These are phyloP conservation scores for Funneliformis caledonium DNA, from an alignment of 371 early-diverging fungal genomes.

Conservation along the genomic window DNA sequence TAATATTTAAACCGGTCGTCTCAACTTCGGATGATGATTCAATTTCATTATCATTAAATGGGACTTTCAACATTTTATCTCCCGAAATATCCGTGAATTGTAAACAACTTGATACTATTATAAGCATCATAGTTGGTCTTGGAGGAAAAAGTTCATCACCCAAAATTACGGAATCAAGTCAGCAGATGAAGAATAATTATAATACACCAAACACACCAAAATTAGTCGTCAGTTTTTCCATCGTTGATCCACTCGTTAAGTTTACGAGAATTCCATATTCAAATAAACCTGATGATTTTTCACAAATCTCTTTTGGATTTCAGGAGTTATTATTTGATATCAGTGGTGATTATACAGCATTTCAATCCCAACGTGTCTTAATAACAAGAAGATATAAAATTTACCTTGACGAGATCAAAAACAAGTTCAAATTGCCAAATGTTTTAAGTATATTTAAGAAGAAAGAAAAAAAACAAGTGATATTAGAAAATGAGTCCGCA, in stretches of 20 bases:
- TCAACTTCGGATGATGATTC: conserved; percentile 13
- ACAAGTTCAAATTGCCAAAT: too few relatives aligned
- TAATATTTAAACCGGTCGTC: neutral
- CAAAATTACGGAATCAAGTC: neutral
- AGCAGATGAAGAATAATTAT: neutral
- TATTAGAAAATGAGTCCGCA: neutral
- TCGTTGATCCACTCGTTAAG: conserved; percentile 7
- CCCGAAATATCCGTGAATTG: neutral
- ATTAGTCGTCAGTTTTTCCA: neutral
- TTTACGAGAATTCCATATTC: neutral
- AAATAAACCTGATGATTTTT: neutral
- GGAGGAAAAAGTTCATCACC: neutral
- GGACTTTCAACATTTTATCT: conserved; percentile 7
- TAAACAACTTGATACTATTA: conserved; percentile 4
- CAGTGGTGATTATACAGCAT: conserved; percentile 35
- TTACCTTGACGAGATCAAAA: too few relatives aligned
- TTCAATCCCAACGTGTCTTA: conserved; percentile 6
- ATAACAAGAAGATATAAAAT: conserved; percentile 22
- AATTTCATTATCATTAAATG: conserved; percentile 26
- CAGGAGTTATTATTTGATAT: conserved; percentile 29
- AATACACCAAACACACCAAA: conserved; percentile 1
- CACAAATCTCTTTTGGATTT: conserved; percentile 31
- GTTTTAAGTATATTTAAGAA: too few relatives aligned
- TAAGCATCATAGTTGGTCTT: neutral
- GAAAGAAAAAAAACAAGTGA: too few relatives aligned